Evolutionary conservation across 352 stramenopile genomes (phyloP), one percentile per base, ranked within the genome.

Genomic region (Phytophthora megakarya): DNA sequence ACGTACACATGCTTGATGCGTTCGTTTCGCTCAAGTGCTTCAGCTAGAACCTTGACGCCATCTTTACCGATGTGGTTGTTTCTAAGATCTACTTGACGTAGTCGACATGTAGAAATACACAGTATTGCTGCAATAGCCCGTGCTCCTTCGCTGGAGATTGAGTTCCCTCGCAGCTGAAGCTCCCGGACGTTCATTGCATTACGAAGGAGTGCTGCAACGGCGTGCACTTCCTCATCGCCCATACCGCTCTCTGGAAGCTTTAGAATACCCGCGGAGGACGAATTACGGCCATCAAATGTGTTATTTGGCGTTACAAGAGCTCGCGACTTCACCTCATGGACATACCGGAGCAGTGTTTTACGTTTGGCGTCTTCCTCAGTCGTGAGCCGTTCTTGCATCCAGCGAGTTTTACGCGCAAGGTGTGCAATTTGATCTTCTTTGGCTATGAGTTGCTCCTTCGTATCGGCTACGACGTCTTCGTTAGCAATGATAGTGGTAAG

Each of bases 1-100:
- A 99, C 95, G 69, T 98, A 98, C 40, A 99, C 95, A 72, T 99
- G 96, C 40, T 96, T 91, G 26, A 97, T 90, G 39, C 91, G 83
- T 54, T 95, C 87, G 52, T 93, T 96, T 23, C 95, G 79, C 60
- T 98, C 94, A 12, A 99, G 76, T 16, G 96, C 95, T 53, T 98
- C 96, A 1, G 95, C 95, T 33, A 99, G 79, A 15, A 96, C 86
- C 56, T 94, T 92, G 51, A 99, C 81, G 38, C 95, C 96, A n/a
- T 97, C 78, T 28, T 93, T 89, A 19, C 75, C 82, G 40, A 99
- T 90, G n/a, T 74, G 76, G 64, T 99, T 99, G 26, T 85, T 78
- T 11, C 95, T 80, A 42, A 99, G 48, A 66, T 99, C 96, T 2
- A 99, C 86, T 38, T 85, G 72, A 18, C 86, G 77, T 12, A 99